Percentiles rank a stretch among this genome's conserved stretches.
Evolutionary conservation across 2,329 filamentous ascomycete genomes (phyloP).

Genomic region (Seiridium unicorne): DNA sequence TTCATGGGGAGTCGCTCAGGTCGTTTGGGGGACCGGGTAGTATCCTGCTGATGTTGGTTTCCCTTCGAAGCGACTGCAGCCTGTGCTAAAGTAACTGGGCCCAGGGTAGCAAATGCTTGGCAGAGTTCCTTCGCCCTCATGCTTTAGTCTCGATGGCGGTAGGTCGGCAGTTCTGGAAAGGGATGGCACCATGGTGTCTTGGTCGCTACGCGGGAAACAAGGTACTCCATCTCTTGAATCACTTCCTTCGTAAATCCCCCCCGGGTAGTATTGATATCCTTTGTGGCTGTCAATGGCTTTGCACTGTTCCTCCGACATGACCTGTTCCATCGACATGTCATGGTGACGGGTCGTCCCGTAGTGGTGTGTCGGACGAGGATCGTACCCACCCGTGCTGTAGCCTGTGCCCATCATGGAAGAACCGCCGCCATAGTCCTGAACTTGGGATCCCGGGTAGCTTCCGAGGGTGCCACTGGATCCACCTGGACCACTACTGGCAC

Average conservation of each 20-base stretch:
- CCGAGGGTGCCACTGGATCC: slow-evolving; percentile 62
- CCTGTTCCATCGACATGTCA: slow-evolving; percentile 45
- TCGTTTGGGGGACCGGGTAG: slow-evolving; percentile 51
- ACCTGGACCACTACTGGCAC: slow-evolving; percentile 64
- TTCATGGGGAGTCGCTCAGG: slow-evolving; percentile 28
- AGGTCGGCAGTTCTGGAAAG: slow-evolving; percentile 30
- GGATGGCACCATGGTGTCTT: slow-evolving; percentile 24
- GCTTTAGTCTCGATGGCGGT: slow-evolving; percentile 43
- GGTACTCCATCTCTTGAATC: slow-evolving; percentile 46
- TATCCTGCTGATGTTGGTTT: slow-evolving; percentile 51
- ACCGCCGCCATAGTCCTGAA: slow-evolving; percentile 35
- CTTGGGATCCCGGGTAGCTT: slow-evolving; percentile 34
- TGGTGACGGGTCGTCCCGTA: slow-evolving; percentile 41
- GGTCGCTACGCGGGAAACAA: slow-evolving; percentile 41
- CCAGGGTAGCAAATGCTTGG: slow-evolving; percentile 47
- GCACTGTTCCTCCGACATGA: slow-evolving; percentile 16
- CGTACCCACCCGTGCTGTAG: slow-evolving; percentile 31
- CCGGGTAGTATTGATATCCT: slow-evolving; percentile 55
- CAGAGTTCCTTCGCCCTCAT: slow-evolving; percentile 45
- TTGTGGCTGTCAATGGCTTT: slow-evolving; percentile 36
- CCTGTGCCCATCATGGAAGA: slow-evolving; percentile 38
- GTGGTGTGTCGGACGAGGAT: slow-evolving; percentile 34
- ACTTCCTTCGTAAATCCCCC: slow-evolving; percentile 47
- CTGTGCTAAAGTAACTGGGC: slow-evolving; percentile 34
- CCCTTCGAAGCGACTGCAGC: slow-evolving; percentile 51